Evolutionary conservation across 352 stramenopile genomes (phyloP).

Genomic region (Pythium sp.): DNA sequence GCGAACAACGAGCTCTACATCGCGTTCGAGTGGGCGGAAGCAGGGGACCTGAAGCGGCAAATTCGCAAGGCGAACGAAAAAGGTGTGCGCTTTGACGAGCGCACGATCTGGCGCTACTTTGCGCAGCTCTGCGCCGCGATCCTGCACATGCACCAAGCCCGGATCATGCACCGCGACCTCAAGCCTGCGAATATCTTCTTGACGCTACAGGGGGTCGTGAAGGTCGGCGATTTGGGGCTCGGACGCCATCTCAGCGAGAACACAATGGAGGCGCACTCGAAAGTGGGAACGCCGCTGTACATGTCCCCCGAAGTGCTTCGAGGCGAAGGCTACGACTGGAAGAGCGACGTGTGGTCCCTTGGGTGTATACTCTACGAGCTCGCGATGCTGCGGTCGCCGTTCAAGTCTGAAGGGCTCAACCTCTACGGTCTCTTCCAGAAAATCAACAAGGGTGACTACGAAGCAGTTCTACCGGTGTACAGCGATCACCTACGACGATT

Average conservation of each 20-base stretch:
- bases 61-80: conserved; percentile 90
- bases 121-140: conserved; percentile 85
- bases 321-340: conserved; percentile 93
- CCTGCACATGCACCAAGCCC: conserved; percentile 80
- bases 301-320: conserved; percentile 94
- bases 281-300: conserved; percentile 94
- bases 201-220: conserved; percentile 87
- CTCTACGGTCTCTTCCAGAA: conserved; percentile 92
- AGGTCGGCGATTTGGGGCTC: conserved; percentile 84
- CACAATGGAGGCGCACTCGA: conserved; percentile 82
- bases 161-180: conserved; percentile 94
- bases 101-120: conserved; percentile 94
- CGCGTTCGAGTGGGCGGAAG: conserved; percentile 93
- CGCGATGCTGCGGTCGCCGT: conserved; percentile 91
- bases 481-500: conserved; percentile 54
- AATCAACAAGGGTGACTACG: conserved; percentile 85
- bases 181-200: conserved; percentile 95
- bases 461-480: conserved; percentile 57
- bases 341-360: conserved; percentile 94
- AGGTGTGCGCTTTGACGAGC: conserved; percentile 84
- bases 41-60: conserved; percentile 92
- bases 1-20: conserved; percentile 91
- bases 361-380: conserved; percentile 96
- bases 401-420: conserved; percentile 91
- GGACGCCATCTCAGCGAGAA: conserved; percentile 77